phyloP scores from a whole-genome alignment of 331 rosid species.

The Cydonia oblonga region DNA sequence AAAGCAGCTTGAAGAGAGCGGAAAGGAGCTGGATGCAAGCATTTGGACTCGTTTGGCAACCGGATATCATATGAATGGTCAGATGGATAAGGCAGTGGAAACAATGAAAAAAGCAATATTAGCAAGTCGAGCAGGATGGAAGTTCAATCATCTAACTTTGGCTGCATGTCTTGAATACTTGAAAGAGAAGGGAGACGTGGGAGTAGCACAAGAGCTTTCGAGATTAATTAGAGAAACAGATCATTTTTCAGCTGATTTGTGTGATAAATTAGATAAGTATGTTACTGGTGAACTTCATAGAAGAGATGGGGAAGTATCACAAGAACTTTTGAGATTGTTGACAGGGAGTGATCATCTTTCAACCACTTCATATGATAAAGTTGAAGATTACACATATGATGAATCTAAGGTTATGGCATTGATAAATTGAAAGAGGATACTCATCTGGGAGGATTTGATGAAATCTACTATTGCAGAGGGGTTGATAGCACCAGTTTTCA shows the following conservation, averaged over 20 bases:
- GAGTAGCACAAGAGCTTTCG: conserved; percentile 31
- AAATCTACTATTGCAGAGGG: background rate
- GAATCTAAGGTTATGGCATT: background rate
- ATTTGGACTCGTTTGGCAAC: conserved; percentile 39
- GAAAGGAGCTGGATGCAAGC: conserved; percentile 26
- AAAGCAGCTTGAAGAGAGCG: conserved; percentile 33
- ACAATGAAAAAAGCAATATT: conserved; percentile 34
- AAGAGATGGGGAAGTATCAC: background rate
- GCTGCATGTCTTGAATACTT: conserved; percentile 36
- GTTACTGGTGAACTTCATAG: conserved; percentile 14
- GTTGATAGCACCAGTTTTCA: background rate
- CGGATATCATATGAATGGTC: conserved; percentile 26
- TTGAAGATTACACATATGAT: background rate
- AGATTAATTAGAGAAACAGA: conserved; percentile 15
- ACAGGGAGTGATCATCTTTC: background rate
- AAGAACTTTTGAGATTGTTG: background rate
- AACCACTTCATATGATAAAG: background rate
- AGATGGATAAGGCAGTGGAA: conserved; percentile 49
- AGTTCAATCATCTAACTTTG: conserved; percentile 16
- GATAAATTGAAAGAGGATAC: background rate
- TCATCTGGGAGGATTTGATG: background rate
- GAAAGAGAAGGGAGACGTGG: conserved; percentile 43
- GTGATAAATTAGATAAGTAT: conserved; percentile 26
- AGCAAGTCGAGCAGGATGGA: conserved; percentile 20
- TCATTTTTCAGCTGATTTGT: conserved; percentile 12